A percentile compares a stretch with the other conserved stretches of the same genome.
Evolutionary conservation across 139 green algal genomes (phyloP).

Genomic region (Tetraselmis striata): DNA sequence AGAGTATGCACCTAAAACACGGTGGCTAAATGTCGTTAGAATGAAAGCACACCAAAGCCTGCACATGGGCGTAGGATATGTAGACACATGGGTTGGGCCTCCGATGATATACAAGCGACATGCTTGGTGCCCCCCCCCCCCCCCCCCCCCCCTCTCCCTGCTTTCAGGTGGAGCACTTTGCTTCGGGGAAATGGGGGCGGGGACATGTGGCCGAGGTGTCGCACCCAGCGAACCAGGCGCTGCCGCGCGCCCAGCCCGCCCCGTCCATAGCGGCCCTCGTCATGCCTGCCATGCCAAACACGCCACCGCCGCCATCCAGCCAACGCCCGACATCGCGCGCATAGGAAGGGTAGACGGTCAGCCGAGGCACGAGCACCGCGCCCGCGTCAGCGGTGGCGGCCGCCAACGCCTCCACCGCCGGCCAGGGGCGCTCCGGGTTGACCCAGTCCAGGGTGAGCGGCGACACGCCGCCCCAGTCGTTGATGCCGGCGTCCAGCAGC

Average conservation of each 20-base stretch:
- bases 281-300: slow-evolving; percentile 31
- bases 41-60: too few species aligned
- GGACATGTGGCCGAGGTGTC: too few species aligned
- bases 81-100: too few species aligned
- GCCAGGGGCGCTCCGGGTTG: slow-evolving; percentile 75
- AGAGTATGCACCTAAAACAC: too few species aligned
- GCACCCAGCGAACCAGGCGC: slow-evolving; percentile 41
- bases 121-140: too few species aligned
- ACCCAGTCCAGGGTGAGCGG: slow-evolving; percentile 81
- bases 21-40: too few species aligned
- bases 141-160: too few species aligned
- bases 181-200: too few species aligned
- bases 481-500: slow-evolving; percentile 73
- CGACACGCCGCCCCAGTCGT: slow-evolving; percentile 80
- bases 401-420: slow-evolving; percentile 60
- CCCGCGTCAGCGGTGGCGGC: slow-evolving; percentile 44
- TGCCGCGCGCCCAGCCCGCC: slow-evolving; percentile 34
- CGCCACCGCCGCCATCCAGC: slow-evolving; percentile 30
- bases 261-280: slow-evolving; percentile 34
- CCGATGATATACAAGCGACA: too few species aligned
- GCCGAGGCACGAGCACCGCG: slow-evolving; percentile 63
- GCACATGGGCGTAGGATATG: too few species aligned
- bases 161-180: too few species aligned
- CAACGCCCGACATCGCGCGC: slow-evolving; percentile 7
- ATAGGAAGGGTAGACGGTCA: slow-evolving; percentile 68